phyloP scores from a whole-genome alignment of 257 asterid genomes.

The Solanum rostratum region DNA sequence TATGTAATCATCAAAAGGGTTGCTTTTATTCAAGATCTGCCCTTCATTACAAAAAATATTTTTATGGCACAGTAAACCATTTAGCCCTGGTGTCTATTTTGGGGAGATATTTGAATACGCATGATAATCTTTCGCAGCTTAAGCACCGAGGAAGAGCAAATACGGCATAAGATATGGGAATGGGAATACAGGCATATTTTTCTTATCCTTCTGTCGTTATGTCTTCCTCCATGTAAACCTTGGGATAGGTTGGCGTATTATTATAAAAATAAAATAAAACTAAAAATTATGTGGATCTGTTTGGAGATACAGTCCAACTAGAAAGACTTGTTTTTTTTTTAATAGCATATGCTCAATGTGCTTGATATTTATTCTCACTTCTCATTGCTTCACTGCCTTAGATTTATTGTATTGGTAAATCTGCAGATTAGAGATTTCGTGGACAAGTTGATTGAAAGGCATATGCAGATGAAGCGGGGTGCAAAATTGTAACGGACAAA shows the following conservation, averaged over 20 bases:
- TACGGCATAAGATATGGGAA: background rate
- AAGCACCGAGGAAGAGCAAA: background rate
- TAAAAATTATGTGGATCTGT: background rate
- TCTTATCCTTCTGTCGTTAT: background rate
- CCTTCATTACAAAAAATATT: background rate
- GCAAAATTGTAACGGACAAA: conserved; percentile 32
- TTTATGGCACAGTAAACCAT: background rate
- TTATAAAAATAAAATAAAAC: background rate
- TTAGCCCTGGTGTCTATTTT: background rate
- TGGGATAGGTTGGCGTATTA: background rate
- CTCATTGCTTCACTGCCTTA: background rate
- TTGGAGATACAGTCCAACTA: background rate
- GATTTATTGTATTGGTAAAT: background rate
- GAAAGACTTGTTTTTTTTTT: background rate
- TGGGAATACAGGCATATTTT: background rate
- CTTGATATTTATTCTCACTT: background rate
- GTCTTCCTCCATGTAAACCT: background rate
- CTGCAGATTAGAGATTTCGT: conserved; percentile 93
- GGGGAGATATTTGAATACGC: background rate
- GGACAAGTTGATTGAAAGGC: conserved; percentile 85
- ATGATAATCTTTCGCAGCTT: background rate
- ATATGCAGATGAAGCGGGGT: conserved; percentile 51
- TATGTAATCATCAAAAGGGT: background rate
- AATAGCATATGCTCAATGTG: background rate
- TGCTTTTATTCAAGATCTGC: background rate